phyloP scores from a whole-genome alignment of 257 asterid genomes.

The Ophiorrhiza pumila region DNA sequence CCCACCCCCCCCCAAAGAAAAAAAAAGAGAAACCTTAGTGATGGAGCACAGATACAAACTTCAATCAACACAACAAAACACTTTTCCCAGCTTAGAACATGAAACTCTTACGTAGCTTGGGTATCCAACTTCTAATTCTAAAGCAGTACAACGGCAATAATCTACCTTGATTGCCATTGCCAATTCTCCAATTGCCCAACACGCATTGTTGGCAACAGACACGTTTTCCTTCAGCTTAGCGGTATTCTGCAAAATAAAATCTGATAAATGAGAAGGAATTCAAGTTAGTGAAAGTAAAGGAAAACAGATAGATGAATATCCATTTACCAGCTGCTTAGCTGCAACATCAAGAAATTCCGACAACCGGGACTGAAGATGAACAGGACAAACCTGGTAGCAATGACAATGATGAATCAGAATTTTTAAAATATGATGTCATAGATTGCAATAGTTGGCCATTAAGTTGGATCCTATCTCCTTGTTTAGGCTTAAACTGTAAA shows the following conservation, averaged over 20 bases:
- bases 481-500: neutral
- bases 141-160: neutral
- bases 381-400: constrained; percentile 42
- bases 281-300: constrained; percentile 12
- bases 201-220: constrained; percentile 97
- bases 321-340: constrained; percentile 84
- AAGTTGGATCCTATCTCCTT: constrained; percentile 7
- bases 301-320: constrained; percentile 13
- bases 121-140: neutral
- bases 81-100: neutral
- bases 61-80: constrained; percentile 4
- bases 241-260: constrained; percentile 48
- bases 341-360: constrained; percentile 84
- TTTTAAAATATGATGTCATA: neutral
- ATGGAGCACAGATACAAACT: too few relatives aligned
- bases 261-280: constrained; percentile 9
- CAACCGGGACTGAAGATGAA: constrained; percentile 58
- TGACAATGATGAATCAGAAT: neutral
- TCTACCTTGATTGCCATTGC: constrained; percentile 86
- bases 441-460: neutral
- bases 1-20: too few relatives aligned
- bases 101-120: neutral
- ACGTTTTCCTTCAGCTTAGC: constrained; percentile 81
- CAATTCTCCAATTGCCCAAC: constrained; percentile 99
- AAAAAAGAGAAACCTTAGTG: too few relatives aligned